Percentiles rank a stretch among this genome's conserved stretches.
phyloP scores from a whole-genome alignment of 257 asterid species.

The Ehretia macrophylla region DNA sequence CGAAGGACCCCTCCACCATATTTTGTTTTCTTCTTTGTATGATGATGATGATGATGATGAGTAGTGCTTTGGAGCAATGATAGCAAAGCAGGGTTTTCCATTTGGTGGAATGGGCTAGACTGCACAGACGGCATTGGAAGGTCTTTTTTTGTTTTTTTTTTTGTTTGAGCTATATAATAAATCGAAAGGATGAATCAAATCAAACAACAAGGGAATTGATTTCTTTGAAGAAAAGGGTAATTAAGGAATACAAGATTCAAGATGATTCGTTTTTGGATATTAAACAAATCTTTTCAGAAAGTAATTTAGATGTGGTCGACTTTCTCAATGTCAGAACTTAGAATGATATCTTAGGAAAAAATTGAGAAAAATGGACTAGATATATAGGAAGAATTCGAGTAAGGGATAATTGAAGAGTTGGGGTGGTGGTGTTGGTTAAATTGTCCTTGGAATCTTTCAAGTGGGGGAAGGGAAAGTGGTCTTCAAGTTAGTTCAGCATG shows the following conservation, averaged over 20 bases:
- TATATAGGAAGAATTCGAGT: slow-evolving; percentile 3
- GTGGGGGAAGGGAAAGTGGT: slow-evolving; percentile 22
- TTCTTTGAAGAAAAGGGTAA: not conserved
- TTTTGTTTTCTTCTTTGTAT: slow-evolving; percentile 34
- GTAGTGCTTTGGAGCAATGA: slow-evolving; percentile 45
- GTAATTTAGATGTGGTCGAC: too few relatives aligned
- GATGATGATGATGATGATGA: slow-evolving; percentile 17
- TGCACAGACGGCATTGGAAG: slow-evolving; percentile 39
- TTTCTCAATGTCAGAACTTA: too few relatives aligned
- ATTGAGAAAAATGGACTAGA: slow-evolving; percentile 3
- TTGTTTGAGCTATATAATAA: slow-evolving; percentile 3
- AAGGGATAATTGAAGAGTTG: slow-evolving; percentile 7
- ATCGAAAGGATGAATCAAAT: not conserved
- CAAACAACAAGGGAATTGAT: not conserved
- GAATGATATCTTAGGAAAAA: not conserved
- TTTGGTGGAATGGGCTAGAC: slow-evolving; percentile 43
- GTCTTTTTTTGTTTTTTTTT: slow-evolving; percentile 6
- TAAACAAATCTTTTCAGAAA: too few relatives aligned
- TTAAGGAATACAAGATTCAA: not conserved
- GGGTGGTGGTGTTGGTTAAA: slow-evolving; percentile 8
- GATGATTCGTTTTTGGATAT: not conserved
- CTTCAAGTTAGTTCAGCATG: slow-evolving; percentile 8
- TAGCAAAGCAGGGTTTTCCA: slow-evolving; percentile 51
- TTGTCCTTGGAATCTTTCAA: slow-evolving; percentile 16
- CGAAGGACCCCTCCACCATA: slow-evolving; percentile 56